Evolutionary conservation across 768 basidiomycete genomes (phyloP).

Genomic region (Phallus indusiatus): DNA sequence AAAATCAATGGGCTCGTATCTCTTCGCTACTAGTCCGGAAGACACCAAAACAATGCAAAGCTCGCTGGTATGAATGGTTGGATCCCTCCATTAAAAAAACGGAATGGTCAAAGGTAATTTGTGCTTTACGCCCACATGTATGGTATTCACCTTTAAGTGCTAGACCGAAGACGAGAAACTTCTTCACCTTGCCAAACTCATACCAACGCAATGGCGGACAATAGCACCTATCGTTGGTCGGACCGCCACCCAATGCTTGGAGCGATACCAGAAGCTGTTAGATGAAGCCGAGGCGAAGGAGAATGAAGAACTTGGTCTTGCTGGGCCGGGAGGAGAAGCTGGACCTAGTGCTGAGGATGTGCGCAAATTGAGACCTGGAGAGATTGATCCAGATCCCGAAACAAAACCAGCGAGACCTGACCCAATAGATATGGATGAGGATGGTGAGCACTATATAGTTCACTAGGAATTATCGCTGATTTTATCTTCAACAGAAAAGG

Average conservation of each 20-base stretch:
- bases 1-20: constrained; percentile 98
- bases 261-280: constrained; percentile 94
- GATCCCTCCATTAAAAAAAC: constrained; percentile 99
- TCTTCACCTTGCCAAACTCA: constrained; percentile 92
- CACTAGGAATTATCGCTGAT: background rate
- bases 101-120: constrained; percentile 89
- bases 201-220: constrained; percentile 99
- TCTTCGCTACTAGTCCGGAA: constrained; percentile 95
- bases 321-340: constrained; percentile 71
- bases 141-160: background rate
- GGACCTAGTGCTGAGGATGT: constrained; percentile 92
- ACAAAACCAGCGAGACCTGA: constrained; percentile 97
- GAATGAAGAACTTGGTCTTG: constrained; percentile 85
- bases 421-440: constrained; percentile 99
- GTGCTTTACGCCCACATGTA: background rate
- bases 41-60: constrained; percentile 99
- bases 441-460: constrained; percentile 44
- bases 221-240: constrained; percentile 98
- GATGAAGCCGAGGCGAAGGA: constrained; percentile 98
- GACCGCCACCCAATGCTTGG: constrained; percentile 94
- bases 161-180: constrained; percentile 98
- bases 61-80: constrained; percentile 98
- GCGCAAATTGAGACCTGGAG: constrained; percentile 80
- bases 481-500: constrained; percentile 63
- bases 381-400: constrained; percentile 98